Evolutionary conservation across 345 rosid species (phyloP).

Genomic region (Rhizophora apiculata): DNA sequence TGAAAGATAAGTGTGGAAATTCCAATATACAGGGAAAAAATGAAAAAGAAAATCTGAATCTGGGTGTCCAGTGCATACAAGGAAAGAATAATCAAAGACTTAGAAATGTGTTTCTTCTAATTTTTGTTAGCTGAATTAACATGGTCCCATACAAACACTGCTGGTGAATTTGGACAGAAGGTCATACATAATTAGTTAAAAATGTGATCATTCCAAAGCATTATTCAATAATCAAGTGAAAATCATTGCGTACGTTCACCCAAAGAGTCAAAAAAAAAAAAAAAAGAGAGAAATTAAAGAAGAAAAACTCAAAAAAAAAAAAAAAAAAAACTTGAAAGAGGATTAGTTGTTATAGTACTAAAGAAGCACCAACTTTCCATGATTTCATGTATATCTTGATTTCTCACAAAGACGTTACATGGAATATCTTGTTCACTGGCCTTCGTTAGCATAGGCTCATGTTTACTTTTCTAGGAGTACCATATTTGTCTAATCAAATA

Average conservation of each 20-base stretch:
- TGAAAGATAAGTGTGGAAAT: no score
- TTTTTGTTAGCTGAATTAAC: no score
- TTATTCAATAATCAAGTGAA: slow-evolving; percentile 11
- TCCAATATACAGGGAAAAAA: no score
- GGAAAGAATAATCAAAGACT: no score
- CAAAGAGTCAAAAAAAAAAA: background rate
- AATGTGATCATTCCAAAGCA: no score
- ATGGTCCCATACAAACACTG: no score
- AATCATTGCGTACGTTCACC: slow-evolving; percentile 9
- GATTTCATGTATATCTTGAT: slow-evolving; percentile 14
- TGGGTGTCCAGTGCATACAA: no score
- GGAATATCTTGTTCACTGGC: slow-evolving; percentile 43
- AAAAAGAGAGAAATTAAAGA: background rate
- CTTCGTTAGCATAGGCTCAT: slow-evolving; percentile 14
- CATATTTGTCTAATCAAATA: slow-evolving; percentile 13
- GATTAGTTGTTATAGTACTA: background rate
- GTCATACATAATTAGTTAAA: no score
- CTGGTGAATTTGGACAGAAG: no score
- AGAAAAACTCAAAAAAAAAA: background rate
- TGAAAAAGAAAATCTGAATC: no score
- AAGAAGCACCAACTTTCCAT: slow-evolving; percentile 25
- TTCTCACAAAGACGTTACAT: slow-evolving; percentile 30
- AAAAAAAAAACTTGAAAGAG: background rate
- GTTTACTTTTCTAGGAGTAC: slow-evolving; percentile 9
- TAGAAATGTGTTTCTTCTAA: no score